Evolutionary conservation across 306 rosid genomes (phyloP).

Genomic region (Luffa acutangula): DNA sequence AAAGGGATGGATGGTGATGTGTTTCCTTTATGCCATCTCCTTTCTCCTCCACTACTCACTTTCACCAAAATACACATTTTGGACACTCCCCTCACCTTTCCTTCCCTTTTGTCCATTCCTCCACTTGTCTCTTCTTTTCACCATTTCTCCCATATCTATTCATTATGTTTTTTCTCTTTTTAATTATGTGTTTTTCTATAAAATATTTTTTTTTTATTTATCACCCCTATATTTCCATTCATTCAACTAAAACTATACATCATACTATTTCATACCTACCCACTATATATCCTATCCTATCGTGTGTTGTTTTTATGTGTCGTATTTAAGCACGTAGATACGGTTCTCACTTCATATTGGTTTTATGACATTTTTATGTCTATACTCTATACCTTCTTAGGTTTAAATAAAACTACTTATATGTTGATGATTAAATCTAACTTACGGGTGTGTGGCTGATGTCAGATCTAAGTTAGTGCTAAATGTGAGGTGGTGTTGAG

Average conservation of each 20-base stretch:
- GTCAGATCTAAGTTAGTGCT: too few species aligned
- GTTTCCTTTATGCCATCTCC: slow-evolving; percentile 18
- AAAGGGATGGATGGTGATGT: background rate
- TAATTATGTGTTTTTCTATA: background rate
- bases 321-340: too few species aligned
- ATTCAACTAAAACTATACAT: background rate
- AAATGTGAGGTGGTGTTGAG: too few species aligned
- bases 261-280: too few species aligned
- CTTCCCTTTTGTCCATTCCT: slow-evolving; percentile 24
- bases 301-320: too few species aligned
- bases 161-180: background rate
- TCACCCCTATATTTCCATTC: background rate
- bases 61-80: slow-evolving; percentile 25
- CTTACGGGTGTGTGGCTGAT: too few species aligned
- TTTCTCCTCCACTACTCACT: slow-evolving; percentile 4
- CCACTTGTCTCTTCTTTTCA: slow-evolving; percentile 2
- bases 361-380: too few species aligned
- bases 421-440: too few species aligned
- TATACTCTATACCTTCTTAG: too few species aligned
- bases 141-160: background rate
- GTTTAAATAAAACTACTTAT: too few species aligned
- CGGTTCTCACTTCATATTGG: too few species aligned
- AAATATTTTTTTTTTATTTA: background rate
- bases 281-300: too few species aligned
- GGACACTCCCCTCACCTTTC: slow-evolving; percentile 12